These are phyloP conservation scores for Cercophora newfieldiana DNA, from an alignment of 495 filamentous ascomycete genomes.

Conservation along the genomic window DNA sequence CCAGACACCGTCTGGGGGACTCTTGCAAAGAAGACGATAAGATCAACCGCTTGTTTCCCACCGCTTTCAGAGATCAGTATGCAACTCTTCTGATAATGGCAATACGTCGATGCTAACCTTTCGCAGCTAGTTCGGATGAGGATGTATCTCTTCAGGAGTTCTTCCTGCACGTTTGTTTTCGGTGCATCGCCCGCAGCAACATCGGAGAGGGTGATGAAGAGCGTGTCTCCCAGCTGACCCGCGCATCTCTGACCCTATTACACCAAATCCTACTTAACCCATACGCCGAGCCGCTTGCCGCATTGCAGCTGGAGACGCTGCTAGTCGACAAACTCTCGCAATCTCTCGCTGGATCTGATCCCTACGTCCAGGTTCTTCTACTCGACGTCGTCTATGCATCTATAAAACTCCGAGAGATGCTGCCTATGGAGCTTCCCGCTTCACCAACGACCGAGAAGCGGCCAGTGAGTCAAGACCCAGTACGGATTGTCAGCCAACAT, in stretches of 20 bases:
- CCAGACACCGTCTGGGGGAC: conserved; percentile 62
- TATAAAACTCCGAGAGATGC: conserved; percentile 63
- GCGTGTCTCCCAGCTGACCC: conserved; percentile 61
- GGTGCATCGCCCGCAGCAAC: conserved; percentile 54
- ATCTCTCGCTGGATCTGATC: conserved; percentile 61
- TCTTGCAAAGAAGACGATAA: conserved; percentile 51
- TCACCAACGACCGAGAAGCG: conserved; percentile 48
- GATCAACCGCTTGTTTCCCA: conserved; percentile 36
- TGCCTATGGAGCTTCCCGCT: conserved; percentile 42
- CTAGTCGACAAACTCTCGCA: conserved; percentile 69
- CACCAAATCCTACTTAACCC: conserved; percentile 75
- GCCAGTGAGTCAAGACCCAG: conserved; percentile 31
- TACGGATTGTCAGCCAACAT: conserved; percentile 21
- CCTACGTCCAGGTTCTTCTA: conserved; percentile 69
- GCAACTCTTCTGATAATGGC: conserved; percentile 10
- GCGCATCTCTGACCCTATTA: conserved; percentile 67
- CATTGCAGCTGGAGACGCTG: conserved; percentile 68
- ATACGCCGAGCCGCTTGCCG: conserved; percentile 62
- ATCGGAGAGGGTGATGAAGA: conserved; percentile 36
- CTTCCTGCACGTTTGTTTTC: conserved; percentile 59
- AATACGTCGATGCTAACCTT: conserved; percentile 27
- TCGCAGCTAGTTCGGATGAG: conserved; percentile 45
- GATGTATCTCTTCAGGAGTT: conserved; percentile 60
- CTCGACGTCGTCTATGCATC: conserved; percentile 73
- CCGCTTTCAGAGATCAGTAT: conserved; percentile 47